A percentile compares a stretch with the other conserved stretches of the same genome.
Evolutionary conservation across 768 basidiomycete species (phyloP).

Genomic region (Hypsizygus marmoreus): DNA sequence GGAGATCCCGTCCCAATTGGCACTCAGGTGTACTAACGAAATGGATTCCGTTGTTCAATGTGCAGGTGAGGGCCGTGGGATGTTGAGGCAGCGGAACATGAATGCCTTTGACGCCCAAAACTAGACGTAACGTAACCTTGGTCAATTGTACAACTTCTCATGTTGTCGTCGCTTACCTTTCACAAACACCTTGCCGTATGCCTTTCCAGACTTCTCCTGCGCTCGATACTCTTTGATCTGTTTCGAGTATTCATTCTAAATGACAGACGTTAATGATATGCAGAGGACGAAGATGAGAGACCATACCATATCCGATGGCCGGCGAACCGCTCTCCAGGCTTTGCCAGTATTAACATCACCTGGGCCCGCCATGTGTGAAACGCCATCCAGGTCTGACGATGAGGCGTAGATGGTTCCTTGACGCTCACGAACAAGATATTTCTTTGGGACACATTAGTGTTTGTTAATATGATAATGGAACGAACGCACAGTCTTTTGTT

Average conservation of each 20-base stretch:
- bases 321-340: conserved; percentile 85
- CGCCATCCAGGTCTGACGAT: conserved; percentile 69
- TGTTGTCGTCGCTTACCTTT: conserved; percentile 74
- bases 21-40: conserved; percentile 89
- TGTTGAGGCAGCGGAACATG: conserved; percentile 79
- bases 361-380: conserved; percentile 69
- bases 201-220: conserved; percentile 76
- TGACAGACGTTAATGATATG: not conserved
- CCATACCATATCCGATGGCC: conserved; percentile 93
- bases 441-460: conserved; percentile 38
- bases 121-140: no score
- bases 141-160: no score
- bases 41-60: conserved; percentile 95
- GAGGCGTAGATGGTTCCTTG: conserved; percentile 80
- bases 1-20: conserved; percentile 55
- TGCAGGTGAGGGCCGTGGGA: conserved; percentile 76
- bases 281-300: conserved; percentile 7
- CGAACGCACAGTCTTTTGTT: conserved; percentile 44
- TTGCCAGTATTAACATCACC: conserved; percentile 82
- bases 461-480: conserved; percentile 8
- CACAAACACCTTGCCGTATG: conserved; percentile 92
- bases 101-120: conserved; percentile 73
- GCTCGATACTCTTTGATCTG: conserved; percentile 82
- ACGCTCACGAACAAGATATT: conserved; percentile 82
- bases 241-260: conserved; percentile 89